phyloP scores from a whole-genome alignment of 371 early-diverging fungal species.

The Capillidium heterosporum region DNA sequence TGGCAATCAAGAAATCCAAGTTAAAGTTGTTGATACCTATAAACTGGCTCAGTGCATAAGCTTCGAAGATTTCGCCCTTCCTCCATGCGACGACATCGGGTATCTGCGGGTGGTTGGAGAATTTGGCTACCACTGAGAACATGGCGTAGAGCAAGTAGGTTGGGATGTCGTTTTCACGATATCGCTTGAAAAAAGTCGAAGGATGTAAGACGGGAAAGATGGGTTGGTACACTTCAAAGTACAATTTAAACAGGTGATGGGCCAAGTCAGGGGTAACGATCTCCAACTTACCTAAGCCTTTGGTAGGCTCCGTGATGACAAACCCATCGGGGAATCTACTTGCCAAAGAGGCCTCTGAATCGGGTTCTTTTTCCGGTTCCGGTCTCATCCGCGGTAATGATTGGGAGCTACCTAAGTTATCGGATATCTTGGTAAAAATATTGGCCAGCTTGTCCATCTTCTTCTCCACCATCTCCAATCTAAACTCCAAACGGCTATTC shows the following conservation, averaged over 20 bases:
- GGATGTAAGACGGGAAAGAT: constrained; percentile 31
- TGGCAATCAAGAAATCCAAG: not conserved
- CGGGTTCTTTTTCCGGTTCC: not conserved
- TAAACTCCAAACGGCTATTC: constrained; percentile 46
- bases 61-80: constrained; percentile 16
- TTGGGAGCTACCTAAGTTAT: not conserved
- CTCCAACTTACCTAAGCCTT: not conserved
- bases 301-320: not conserved
- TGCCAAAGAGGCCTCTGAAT: not conserved
- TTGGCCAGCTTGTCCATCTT: constrained; percentile 9
- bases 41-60: not conserved
- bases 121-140: constrained; percentile 15
- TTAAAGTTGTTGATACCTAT: not conserved
- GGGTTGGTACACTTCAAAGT: constrained; percentile 29
- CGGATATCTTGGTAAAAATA: not conserved
- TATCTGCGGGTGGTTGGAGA: constrained; percentile 15
- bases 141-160: constrained; percentile 14
- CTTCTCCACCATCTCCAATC: constrained; percentile 41
- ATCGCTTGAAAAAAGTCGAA: constrained; percentile 15
- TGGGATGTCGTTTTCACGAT: constrained; percentile 12
- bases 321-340: not conserved
- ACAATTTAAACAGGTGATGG: constrained; percentile 26
- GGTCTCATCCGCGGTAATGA: not conserved
- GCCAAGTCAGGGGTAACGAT: constrained; percentile 27
- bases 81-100: constrained; percentile 10